Conservation (phyloP, 192 early-diverging fungal species). For the Entomortierella lignicola region DNA sequence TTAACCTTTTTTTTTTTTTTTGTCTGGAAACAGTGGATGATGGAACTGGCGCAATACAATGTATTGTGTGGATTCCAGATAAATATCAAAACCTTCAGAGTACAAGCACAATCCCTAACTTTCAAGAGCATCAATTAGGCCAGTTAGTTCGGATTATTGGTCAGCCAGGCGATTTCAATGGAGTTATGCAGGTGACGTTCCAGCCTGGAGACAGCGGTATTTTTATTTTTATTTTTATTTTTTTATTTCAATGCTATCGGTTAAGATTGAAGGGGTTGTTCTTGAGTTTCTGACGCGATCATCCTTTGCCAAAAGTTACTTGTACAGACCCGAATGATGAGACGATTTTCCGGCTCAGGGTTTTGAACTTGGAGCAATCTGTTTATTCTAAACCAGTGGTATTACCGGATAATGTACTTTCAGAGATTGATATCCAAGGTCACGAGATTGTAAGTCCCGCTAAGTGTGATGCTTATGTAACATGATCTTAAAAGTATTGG, state of each 20-base stretch:
- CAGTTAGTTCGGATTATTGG: constrained; percentile 22
- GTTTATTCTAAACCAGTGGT: constrained; percentile 19
- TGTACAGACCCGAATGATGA: constrained; percentile 43
- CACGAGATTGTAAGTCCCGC: constrained; percentile 16
- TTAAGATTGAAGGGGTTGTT: no score
- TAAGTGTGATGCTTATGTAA: neutral
- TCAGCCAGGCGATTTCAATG: constrained; percentile 2
- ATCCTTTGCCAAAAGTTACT: neutral
- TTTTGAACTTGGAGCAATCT: constrained; percentile 27
- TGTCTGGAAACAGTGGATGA: constrained; percentile 27
- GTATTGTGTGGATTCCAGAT: constrained; percentile 50
- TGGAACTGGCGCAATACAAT: constrained; percentile 32
- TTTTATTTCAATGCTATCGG: no score
- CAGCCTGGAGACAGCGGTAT: constrained; percentile 27
- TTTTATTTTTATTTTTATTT: no score
- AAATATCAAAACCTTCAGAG: constrained; percentile 10
- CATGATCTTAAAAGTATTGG: neutral
- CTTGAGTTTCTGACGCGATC: no score
- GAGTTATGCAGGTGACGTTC: constrained; percentile 20
- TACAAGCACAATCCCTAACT: neutral
- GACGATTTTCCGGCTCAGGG: constrained; percentile 32
- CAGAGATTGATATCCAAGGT: neutral
- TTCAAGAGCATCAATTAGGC: constrained; percentile 8
- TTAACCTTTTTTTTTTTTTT: neutral
- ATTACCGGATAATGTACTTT: constrained; percentile 17